phyloP scores from a whole-genome alignment of 2,329 filamentous ascomycete genomes.

The Fusarium oxysporum region DNA sequence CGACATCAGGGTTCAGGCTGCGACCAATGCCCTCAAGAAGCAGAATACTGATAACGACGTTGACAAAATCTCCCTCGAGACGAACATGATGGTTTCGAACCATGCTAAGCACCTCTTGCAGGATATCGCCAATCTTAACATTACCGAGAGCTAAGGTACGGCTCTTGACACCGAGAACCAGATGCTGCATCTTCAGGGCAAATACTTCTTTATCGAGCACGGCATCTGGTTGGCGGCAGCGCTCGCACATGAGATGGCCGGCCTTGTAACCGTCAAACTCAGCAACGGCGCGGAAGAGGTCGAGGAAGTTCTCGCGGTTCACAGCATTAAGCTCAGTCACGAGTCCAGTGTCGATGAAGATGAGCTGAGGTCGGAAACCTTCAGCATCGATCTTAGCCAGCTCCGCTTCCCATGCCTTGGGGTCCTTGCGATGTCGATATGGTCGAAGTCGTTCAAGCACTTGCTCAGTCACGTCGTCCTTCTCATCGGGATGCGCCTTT shows the following conservation, averaged over 20 bases:
- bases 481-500: slow-evolving; percentile 58
- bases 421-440: slow-evolving; percentile 70
- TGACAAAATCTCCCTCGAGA: slow-evolving; percentile 97
- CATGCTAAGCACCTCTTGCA: slow-evolving; percentile 92
- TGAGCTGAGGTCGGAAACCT: slow-evolving; percentile 91
- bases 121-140: slow-evolving; percentile 94
- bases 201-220: slow-evolving; percentile 93
- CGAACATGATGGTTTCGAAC: slow-evolving; percentile 92
- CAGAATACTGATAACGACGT: slow-evolving; percentile 95
- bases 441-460: slow-evolving; percentile 85
- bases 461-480: slow-evolving; percentile 85
- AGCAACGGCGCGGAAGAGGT: slow-evolving; percentile 93
- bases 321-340: slow-evolving; percentile 91
- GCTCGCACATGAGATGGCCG: slow-evolving; percentile 94
- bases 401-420: slow-evolving; percentile 77
- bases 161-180: slow-evolving; percentile 91
- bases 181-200: slow-evolving; percentile 95
- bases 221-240: slow-evolving; percentile 90
- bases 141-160: slow-evolving; percentile 91
- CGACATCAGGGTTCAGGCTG: slow-evolving; percentile 84
- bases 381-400: slow-evolving; percentile 83
- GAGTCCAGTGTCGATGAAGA: slow-evolving; percentile 97
- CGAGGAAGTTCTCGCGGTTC: slow-evolving; percentile 92
- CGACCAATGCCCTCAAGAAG: slow-evolving; percentile 94
- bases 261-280: slow-evolving; percentile 98